Conservation (phyloP, 345 rosid species). For the Acer saccharum region DNA sequence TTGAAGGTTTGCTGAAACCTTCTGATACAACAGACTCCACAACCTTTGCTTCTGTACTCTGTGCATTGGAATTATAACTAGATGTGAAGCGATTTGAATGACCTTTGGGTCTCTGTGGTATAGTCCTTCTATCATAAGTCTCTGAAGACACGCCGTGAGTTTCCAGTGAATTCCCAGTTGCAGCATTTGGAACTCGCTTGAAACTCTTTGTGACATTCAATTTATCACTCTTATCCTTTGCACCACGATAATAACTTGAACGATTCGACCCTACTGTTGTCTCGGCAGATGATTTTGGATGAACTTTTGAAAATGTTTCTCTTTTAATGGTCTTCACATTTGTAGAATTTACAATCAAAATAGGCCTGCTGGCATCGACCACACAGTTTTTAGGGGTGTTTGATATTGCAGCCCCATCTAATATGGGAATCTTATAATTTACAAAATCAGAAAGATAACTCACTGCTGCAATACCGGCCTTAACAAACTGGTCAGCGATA, state of each 20-base stretch:
- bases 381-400: constrained; percentile 46
- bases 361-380: constrained; percentile 58
- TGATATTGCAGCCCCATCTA: constrained; percentile 47
- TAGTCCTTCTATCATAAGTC: constrained; percentile 41
- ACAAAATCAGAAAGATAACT: constrained; percentile 65
- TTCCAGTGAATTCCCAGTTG: constrained; percentile 34
- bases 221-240: constrained; percentile 49
- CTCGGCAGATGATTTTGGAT: constrained; percentile 50
- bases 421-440: constrained; percentile 59
- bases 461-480: constrained; percentile 71
- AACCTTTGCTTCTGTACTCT: constrained; percentile 40
- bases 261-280: constrained; percentile 35
- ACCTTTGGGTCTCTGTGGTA: constrained; percentile 42
- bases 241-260: constrained; percentile 31
- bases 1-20: constrained; percentile 37
- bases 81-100: constrained; percentile 38
- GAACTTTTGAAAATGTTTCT: constrained; percentile 57
- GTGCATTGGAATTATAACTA: constrained; percentile 35
- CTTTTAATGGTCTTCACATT: constrained; percentile 53
- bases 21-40: constrained; percentile 31
- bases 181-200: constrained; percentile 45
- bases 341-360: constrained; percentile 50
- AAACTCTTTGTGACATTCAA: constrained; percentile 41
- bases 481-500: constrained; percentile 67
- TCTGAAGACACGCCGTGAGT: constrained; percentile 26